Conservation (phyloP, 495 filamentous ascomycete genomes). For the Neurospora intermedia region DNA sequence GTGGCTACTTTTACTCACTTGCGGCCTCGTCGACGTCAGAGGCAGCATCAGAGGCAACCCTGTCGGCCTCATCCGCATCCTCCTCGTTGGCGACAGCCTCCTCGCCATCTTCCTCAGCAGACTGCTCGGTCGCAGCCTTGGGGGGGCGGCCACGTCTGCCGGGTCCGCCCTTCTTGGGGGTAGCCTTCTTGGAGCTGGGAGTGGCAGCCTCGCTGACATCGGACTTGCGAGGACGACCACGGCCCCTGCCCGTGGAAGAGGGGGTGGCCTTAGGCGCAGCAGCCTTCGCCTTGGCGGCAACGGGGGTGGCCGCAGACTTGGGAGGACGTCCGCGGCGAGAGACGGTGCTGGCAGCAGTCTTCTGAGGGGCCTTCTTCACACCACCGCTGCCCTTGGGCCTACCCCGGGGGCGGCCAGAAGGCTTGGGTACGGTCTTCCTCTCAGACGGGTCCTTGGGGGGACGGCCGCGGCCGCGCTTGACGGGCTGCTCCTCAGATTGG, state of each 20-base stretch:
- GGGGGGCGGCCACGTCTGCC: conserved; percentile 9
- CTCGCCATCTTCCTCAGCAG: conserved; percentile 11
- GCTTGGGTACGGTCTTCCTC: conserved; percentile 23
- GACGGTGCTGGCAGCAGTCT: conserved; percentile 3
- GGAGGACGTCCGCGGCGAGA: conserved; percentile 28
- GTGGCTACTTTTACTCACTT: conserved; percentile 8
- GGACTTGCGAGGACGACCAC: not conserved
- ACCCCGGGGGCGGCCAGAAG: conserved; percentile 34
- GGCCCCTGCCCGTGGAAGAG: not conserved
- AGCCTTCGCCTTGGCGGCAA: conserved; percentile 1
- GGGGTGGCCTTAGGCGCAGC: not conserved
- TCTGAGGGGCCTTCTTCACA: conserved; percentile 23
- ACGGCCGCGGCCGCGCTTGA: conserved; percentile 37
- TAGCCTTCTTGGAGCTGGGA: not conserved
- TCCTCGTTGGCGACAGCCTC: conserved; percentile 3
- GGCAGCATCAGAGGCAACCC: not conserved
- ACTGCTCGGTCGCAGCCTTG: conserved; percentile 7
- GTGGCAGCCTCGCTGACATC: not conserved
- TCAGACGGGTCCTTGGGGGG: conserved; percentile 28
- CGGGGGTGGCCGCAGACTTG: conserved; percentile 13
- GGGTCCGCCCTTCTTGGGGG: conserved; percentile 14
- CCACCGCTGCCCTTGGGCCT: conserved; percentile 31
- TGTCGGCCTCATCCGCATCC: conserved; percentile 13
- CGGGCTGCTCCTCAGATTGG: conserved; percentile 9
- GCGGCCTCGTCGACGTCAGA: conserved; percentile 10